Base-by-base conservation (phyloP, 495 filamentous ascomycete species). In the Hapsidospora chrysogenum region DNA sequence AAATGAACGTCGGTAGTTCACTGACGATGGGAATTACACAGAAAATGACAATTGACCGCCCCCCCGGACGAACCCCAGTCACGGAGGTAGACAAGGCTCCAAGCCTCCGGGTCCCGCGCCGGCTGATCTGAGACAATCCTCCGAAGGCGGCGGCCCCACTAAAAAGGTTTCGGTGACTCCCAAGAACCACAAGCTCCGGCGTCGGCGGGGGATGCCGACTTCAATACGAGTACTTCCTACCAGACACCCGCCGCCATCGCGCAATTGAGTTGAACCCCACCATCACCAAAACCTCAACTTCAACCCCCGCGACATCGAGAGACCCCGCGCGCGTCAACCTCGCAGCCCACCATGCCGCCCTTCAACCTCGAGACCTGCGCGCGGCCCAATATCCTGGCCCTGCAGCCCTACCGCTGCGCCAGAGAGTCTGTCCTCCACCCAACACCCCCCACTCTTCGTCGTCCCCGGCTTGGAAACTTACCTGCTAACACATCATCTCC, bases 351-450 rank as follows among this genome's bases (percentile, higher is more conserved):
- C 39, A 67, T 67, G 63, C 48, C 60, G 29, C 49, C 57, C 22
- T 92, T 92, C 52, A 69, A 87, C 48, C 57, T 92, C 26, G 56
- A 78, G 39, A 86, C 68, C 42, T 92, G 84, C 52, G 83, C 82
- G 15, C 72, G 84, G 41, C 68, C 76, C 30, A 92, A 92, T 57
- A 87, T 92, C 37, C 56, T 92, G 31, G 60, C 75, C 45, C 60
- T 92, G 42, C 66, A 87, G 47, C 84, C 84, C 9, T 92, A 92
- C 48, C 74, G 84, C 32, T 85, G 80, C 48, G 80, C 80, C 18
- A 61, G 80, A 72, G 80, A 85, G 80, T 84, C 59, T 52, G 76
- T 59, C 26, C 19, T 36, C 31, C 29, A 7, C 17, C n/a, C 29
- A 42, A 30, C 41, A 43, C 37, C 40, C 36, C 39, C 39, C 13